Evolutionary conservation across 2,329 filamentous ascomycete genomes (phyloP), one percentile per base, ranked within the genome.

Genomic region (Albophoma yamanashiensis): DNA sequence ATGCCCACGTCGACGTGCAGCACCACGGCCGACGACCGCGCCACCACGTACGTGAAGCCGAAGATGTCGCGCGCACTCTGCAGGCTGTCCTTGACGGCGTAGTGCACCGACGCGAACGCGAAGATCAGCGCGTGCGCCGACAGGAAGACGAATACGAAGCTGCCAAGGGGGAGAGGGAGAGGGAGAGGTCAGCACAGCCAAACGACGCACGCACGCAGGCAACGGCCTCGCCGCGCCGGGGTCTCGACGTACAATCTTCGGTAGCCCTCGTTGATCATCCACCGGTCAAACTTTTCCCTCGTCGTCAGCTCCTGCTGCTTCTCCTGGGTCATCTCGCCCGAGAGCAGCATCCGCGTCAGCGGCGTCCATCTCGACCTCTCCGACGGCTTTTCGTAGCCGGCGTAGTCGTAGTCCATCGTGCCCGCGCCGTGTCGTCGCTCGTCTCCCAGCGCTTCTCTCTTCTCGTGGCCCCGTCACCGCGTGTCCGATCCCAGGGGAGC

Each of bases 251-350:
- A 91, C 85, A 93, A 81, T 84, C 89, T 81, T 71, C 89, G 82
- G 72, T 91, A 92, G 62, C 90, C 90, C 71, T 93, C 90, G 71
- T 93, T 93, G 63, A 93, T 88, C 89, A 94, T 92, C 90, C 90
- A 94, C 65, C 86, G 80, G 73, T 92, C 88, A 69, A 93, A 88
- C 71, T 83, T 88, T 72, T 93, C 88, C 69, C 83, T 82, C 63
- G 83, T 74, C 31, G 84, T 85, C 66, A 93, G 76, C 60, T 86
- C 82, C 70, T 85, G 86, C 65, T 88, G 86, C 68, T 79, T 82
- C 70, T 91, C 87, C 68, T 86, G 86, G 59, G 86, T 90, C 83
- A 92, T 89, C 76, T 92, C 88, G 57, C 89, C 89, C 60, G 89
- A 91, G 71, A 92, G 82, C 71, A 94, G 77, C 87, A 93, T 91